Base-by-base conservation (phyloP, 2,329 filamentous ascomycete species). In the Aspergillus niger region DNA sequence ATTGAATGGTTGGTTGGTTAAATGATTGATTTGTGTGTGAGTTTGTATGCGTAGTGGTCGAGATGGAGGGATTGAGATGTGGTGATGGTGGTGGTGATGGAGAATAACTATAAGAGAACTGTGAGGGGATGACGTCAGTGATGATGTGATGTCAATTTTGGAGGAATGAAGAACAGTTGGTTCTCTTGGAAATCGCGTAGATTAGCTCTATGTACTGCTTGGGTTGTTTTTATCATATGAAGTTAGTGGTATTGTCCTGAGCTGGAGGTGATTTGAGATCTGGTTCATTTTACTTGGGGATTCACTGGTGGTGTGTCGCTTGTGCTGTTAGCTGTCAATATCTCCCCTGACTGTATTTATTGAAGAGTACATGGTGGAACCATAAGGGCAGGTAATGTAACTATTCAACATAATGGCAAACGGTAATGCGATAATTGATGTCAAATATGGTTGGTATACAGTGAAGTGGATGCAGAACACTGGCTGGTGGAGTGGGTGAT, bases 101-200 rank as follows among this genome's bases (percentile, higher is more conserved):
- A 20, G 20, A 20, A 26, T n/a, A 26, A 17, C 15, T 47, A 55
- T 49, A 51, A 54, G 47, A 26, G 32, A 41, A 26, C 48, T 43
- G 30, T 41, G 62, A 66, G 67, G 62, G 44, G 38, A 66, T 69
- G 67, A 68, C 67, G 67, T 69, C 67, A 69, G 49, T 39, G 57
- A 59, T 53, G 48, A 58, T 58, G 26, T 53, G 48, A 58, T 54
- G 36, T 47, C 26, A 38, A 15, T 22, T 32, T 44, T 55, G 41
- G 17, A 36, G 26, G 28, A n/a, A 28, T 26, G 22, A n/a, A 26
- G 4, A 24, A 10, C 8, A 1, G 11, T 28, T 17, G 6, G 11
- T 36, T 20, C 22, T 32, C 10, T 2, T 15, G 32, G 8, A 20
- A 8, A 20, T 22, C 7, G 10, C 1, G 20, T 44, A 24, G 20